phyloP scores from a whole-genome alignment of 345 rosid genomes.

The Eucalyptus erythrocorys region DNA sequence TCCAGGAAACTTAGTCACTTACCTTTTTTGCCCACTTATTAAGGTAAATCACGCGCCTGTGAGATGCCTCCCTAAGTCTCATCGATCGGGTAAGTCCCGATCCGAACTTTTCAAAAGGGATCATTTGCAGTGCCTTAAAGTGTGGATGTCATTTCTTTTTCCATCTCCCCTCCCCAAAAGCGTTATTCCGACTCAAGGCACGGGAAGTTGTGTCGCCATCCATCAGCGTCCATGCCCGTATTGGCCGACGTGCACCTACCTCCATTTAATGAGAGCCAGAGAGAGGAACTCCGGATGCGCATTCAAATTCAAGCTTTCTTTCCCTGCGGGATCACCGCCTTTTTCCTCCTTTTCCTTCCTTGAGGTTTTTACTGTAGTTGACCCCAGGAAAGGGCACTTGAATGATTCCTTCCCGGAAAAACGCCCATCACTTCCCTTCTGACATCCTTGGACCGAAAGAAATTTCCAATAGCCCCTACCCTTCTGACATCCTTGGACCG shows the following conservation, averaged over 20 bases:
- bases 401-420: not conserved
- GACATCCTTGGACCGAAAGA: not conserved
- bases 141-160: not conserved
- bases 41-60: not conserved
- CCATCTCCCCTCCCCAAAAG: not conserved
- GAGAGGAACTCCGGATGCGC: not conserved
- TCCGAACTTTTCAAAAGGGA: not conserved
- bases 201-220: not conserved
- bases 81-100: not conserved
- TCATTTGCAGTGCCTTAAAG: not conserved
- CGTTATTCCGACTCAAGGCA: not conserved
- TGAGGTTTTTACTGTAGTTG: not conserved
- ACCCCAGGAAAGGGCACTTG: not conserved
- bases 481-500: not conserved
- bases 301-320: not conserved
- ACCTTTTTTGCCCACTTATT: not conserved
- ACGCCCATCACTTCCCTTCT: not conserved
- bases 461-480: not conserved
- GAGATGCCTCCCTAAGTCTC: not conserved
- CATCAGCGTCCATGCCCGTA: not conserved
- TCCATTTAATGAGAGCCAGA: not conserved
- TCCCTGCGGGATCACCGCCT: not conserved
- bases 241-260: not conserved
- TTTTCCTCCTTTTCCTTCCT: fast-evolving
- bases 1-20: not conserved